A percentile compares a stretch with the other conserved stretches of the same genome.
These are phyloP conservation scores for Solanum corneliomulleri DNA, from an alignment of 257 asterid species.

Conservation along the genomic window DNA sequence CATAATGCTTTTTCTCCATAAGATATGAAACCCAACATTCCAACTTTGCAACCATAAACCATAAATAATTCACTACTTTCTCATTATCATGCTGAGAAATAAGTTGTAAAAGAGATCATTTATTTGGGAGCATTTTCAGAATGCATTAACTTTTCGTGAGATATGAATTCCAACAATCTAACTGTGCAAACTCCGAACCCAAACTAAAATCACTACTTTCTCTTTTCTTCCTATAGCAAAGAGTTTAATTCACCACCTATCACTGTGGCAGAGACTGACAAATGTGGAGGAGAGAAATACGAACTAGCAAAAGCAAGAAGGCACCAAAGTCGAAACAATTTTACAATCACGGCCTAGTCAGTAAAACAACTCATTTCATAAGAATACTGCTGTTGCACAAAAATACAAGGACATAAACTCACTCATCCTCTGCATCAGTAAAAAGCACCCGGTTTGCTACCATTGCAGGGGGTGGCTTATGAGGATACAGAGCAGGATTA, in stretches of 20 bases:
- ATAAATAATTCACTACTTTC: background rate
- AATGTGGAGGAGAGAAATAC: background rate
- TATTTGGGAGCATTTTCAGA: background rate
- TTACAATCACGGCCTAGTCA: background rate
- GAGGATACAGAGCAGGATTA: conserved; percentile 87
- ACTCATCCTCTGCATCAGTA: conserved; percentile 97
- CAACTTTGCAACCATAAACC: background rate
- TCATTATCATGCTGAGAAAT: background rate
- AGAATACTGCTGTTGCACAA: background rate
- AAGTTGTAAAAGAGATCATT: background rate
- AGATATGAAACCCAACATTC: background rate
- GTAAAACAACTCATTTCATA: background rate
- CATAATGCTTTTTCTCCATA: background rate
- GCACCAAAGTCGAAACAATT: background rate
- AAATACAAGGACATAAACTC: conserved; percentile 49
- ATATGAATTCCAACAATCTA: background rate
- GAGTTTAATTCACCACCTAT: background rate
- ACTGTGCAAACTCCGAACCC: background rate
- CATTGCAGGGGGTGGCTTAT: conserved; percentile 76
- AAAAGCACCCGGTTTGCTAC: conserved; percentile 82
- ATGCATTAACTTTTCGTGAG: background rate
- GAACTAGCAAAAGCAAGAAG: background rate
- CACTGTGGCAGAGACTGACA: background rate
- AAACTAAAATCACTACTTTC: background rate
- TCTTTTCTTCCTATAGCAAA: background rate